A percentile compares a stretch with the other conserved stretches of the same genome.
Conservation (phyloP, 805 yeast genomes). For the Starmerella sp. region DNA sequence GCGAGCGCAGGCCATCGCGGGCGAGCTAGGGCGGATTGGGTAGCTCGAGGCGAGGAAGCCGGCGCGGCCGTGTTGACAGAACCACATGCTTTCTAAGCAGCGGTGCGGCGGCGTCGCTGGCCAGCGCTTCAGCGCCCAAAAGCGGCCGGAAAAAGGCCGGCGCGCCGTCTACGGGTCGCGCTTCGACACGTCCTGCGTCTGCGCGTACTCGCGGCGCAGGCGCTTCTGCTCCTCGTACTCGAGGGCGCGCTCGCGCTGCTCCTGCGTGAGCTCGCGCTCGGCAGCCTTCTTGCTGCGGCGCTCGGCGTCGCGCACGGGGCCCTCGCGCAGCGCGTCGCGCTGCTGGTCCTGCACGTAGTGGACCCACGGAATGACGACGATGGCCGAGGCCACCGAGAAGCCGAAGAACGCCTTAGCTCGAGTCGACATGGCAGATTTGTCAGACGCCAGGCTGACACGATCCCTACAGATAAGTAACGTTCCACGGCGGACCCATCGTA, state of each 20-base stretch:
- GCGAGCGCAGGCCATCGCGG: too few species aligned
- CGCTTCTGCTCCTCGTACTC: slow-evolving; percentile 26
- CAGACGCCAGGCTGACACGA: not conserved
- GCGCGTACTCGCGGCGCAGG: slow-evolving; percentile 18
- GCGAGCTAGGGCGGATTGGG: not conserved
- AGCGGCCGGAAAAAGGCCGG: not conserved
- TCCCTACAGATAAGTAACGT: not conserved
- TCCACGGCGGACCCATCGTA: too few species aligned
- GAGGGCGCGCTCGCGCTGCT: slow-evolving; percentile 29
- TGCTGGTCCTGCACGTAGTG: slow-evolving; percentile 62
- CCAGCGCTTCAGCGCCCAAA: not conserved
- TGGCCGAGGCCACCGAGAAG: slow-evolving; percentile 43
- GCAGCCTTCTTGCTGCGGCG: slow-evolving; percentile 39
- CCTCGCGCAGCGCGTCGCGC: slow-evolving; percentile 61
- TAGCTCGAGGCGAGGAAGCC: not conserved
- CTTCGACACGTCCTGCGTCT: slow-evolving; percentile 18
- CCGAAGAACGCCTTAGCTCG: slow-evolving; percentile 69
- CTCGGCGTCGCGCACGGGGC: slow-evolving; percentile 74
- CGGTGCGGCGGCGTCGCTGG: too few species aligned
- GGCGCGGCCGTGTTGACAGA: not conserved
- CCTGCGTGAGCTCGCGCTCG: slow-evolving; percentile 23
- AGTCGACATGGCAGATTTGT: slow-evolving; percentile 48
- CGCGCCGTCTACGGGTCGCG: not conserved
- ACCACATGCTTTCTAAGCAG: not conserved
- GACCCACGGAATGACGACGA: slow-evolving; percentile 55